A percentile compares a stretch with the other conserved stretches of the same genome.
phyloP scores from a whole-genome alignment of 495 filamentous ascomycete genomes.

The Tuber magnatum region DNA sequence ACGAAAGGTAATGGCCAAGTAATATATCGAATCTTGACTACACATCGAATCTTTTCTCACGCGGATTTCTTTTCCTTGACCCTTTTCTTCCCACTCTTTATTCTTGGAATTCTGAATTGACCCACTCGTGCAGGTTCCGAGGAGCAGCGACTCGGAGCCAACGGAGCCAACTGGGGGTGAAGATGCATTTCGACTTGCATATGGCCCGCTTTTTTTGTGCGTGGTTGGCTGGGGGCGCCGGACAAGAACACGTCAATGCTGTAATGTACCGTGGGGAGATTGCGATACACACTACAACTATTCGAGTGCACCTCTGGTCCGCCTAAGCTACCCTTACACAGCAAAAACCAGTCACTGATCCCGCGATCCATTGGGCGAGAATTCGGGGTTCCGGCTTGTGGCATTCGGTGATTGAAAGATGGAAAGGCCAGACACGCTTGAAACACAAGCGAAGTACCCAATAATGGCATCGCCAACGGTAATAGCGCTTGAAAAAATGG shows the following conservation, averaged over 20 bases:
- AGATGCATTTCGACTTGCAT: background rate
- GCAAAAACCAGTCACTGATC: slow-evolving; percentile 1
- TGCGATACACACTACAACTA: background rate
- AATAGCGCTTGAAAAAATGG: background rate
- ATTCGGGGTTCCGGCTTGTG: background rate
- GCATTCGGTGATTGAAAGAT: slow-evolving; percentile 5
- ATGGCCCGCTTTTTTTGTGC: background rate
- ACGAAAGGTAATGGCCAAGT: background rate
- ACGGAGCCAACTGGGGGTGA: background rate
- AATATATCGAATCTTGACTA: slow-evolving; percentile 1
- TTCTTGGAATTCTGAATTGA: slow-evolving; percentile 2
- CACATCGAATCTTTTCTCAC: background rate
- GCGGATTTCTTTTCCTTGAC: background rate
- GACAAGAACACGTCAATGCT: slow-evolving; percentile 5
- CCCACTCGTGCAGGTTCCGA: background rate
- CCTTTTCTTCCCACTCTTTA: background rate
- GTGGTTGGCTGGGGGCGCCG: background rate
- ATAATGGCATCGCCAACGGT: background rate
- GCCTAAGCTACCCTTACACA: background rate
- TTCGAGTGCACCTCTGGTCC: background rate
- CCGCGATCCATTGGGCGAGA: background rate
- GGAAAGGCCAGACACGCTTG: slow-evolving; percentile 1
- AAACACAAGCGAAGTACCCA: background rate
- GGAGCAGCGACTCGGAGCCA: background rate
- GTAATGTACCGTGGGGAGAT: background rate